Base-by-base conservation (phyloP, 202 grass and related monocot genomes). In the Saccharum hybrid region DNA sequence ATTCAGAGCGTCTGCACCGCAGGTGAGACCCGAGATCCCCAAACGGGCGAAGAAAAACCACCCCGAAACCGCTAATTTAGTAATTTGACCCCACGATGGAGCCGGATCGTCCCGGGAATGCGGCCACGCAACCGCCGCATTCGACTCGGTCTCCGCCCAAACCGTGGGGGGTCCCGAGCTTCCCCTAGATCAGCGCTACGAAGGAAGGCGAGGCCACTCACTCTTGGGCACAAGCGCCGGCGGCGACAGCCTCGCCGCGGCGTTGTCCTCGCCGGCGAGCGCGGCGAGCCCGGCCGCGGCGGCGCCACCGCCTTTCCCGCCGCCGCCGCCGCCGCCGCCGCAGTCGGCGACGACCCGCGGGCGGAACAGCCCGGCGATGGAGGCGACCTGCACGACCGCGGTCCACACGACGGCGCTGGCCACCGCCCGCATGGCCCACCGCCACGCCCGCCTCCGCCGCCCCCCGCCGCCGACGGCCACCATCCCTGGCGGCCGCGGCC, bases 361-460 rank as follows among this genome's bases (percentile, higher is more conserved):
- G 13, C 87, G 88, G 85, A 86, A 92, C 18, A 90, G 75, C n/a
- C 88, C 93, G 1, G 89, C 33, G 81, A 93, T 84, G 26, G 87
- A 90, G 13, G 90, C 82, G 19, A 96, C 81, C 82, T 92, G 93
- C 84, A 90, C 88, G 30, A 94, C 78, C 22, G 80, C 93, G 71
- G 91, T 92, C 96, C 96, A 98, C 42, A 94, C 49, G 61, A 98
- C 79, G 52, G 90, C 86, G 78, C 93, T 92, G 10, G 89, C 87
- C 56, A 77, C 93, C 87, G 89, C 87, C 54, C 90, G 83, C 85
- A 95, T 88, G n/a, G 92, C 77, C 92, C 88, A 95, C 65, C 77
- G 77, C 76, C 90, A 86, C 76, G 80, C 80, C 11, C 84, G 85
- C 48, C 74, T 72, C 63, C 83, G 73, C 77, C 89, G 78, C 18